Percentiles rank a stretch among this genome's conserved stretches.
phyloP scores from a whole-genome alignment of 768 basidiomycete genomes.

The Sistotremastrum niveocremeum region DNA sequence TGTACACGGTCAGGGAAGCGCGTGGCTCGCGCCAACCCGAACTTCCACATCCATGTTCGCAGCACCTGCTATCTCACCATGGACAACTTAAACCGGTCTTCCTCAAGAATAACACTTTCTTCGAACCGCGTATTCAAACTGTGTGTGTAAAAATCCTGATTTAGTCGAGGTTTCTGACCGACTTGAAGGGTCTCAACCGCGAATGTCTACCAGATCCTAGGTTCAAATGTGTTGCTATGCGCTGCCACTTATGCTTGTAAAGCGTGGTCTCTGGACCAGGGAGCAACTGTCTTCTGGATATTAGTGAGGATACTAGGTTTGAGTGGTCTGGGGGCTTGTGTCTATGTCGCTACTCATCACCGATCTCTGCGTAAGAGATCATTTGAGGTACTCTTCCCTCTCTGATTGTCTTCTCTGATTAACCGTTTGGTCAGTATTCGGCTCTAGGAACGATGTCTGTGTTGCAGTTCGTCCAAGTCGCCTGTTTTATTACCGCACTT shows the following conservation, averaged over 20 bases:
- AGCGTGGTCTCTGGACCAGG: conserved; percentile 50
- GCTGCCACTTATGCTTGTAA: conserved; percentile 49
- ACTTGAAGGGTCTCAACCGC: conserved; percentile 35
- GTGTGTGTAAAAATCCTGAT: too few relatives aligned
- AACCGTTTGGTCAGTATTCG: conserved; percentile 39
- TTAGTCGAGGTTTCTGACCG: too few relatives aligned
- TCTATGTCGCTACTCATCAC: conserved; percentile 19
- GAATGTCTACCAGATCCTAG: conserved; percentile 39
- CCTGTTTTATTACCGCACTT: conserved; percentile 52
- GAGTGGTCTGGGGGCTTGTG: conserved; percentile 49
- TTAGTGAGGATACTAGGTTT: conserved; percentile 59
- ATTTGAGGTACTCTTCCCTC: conserved; percentile 37
- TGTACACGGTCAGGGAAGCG: too few relatives aligned
- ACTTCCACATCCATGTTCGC: too few relatives aligned
- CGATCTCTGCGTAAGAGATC: conserved; percentile 20
- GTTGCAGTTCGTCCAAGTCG: conserved; percentile 54
- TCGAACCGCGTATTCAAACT: too few relatives aligned
- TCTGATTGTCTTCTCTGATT: conserved; percentile 6
- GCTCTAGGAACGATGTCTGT: conserved; percentile 55
- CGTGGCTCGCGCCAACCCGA: too few relatives aligned
- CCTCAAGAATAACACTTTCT: too few relatives aligned
- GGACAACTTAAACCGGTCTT: too few relatives aligned
- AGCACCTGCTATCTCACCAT: too few relatives aligned
- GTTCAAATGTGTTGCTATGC: conserved; percentile 53
- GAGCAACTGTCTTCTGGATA: conserved; percentile 66